A percentile compares a stretch with the other conserved stretches of the same genome.
phyloP scores from a whole-genome alignment of 78 protist species.

The Dictyostelium discoideum region DNA sequence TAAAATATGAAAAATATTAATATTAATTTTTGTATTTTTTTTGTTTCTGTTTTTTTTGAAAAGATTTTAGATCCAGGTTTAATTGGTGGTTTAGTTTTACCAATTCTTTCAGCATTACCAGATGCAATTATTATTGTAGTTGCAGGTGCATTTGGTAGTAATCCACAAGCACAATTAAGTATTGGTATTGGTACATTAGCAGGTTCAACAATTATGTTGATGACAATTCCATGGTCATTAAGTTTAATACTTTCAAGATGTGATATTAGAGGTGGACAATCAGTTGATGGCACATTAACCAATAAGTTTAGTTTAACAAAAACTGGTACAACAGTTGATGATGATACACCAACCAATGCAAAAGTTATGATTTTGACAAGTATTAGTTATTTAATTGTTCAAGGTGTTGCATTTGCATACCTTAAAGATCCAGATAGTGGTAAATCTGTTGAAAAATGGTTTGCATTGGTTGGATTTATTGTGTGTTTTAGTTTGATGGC shows the following conservation, averaged over 20 bases:
- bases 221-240: slow-evolving; percentile 92
- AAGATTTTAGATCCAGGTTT: slow-evolving; percentile 72
- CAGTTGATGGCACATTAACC: slow-evolving; percentile 23
- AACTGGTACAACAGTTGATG: slow-evolving; percentile 73
- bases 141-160: slow-evolving; percentile 83
- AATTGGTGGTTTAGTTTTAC: slow-evolving; percentile 90
- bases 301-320: background rate
- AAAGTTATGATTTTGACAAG: slow-evolving; percentile 64
- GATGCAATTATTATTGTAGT: slow-evolving; percentile 92
- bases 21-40: background rate
- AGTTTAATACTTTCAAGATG: slow-evolving; percentile 31
- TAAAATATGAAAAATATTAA: too few relatives aligned
- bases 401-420: slow-evolving; percentile 82
- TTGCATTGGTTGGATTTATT: slow-evolving; percentile 80
- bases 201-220: slow-evolving; percentile 93
- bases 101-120: slow-evolving; percentile 94
- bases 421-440: slow-evolving; percentile 31
- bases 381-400: slow-evolving; percentile 84
- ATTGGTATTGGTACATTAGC: slow-evolving; percentile 96
- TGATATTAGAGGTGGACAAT: slow-evolving; percentile 34
- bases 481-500: slow-evolving; percentile 23
- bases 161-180: slow-evolving; percentile 88
- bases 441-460: slow-evolving; percentile 50
- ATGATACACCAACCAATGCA: slow-evolving; percentile 67
- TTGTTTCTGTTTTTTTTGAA: background rate